Conservation (phyloP, 2,329 filamentous ascomycete species). For the Tympanopsis confertula region DNA sequence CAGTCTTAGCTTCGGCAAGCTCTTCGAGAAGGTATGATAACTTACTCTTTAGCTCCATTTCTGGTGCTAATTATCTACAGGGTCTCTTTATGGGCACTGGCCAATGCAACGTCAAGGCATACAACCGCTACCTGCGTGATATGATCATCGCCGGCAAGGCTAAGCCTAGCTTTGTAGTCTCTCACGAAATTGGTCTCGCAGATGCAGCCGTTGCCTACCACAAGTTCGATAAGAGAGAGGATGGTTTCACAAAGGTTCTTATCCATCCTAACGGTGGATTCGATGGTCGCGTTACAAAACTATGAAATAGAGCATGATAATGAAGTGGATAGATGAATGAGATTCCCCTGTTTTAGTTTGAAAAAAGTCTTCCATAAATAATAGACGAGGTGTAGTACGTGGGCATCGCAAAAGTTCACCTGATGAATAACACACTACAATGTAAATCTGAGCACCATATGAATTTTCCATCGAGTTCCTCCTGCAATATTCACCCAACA, state of each 20-base stretch:
- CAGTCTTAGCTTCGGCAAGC: constrained; percentile 51
- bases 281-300: too few relatives aligned
- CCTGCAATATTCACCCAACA: too few relatives aligned
- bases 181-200: constrained; percentile 51
- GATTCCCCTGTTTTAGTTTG: too few relatives aligned
- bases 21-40: constrained; percentile 50
- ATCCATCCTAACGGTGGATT: constrained; percentile 48
- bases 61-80: constrained; percentile 14
- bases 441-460: too few relatives aligned
- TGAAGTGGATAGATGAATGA: too few relatives aligned
- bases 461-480: too few relatives aligned
- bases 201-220: constrained; percentile 49
- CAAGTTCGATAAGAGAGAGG: constrained; percentile 54
- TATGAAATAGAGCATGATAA: too few relatives aligned
- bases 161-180: constrained; percentile 56
- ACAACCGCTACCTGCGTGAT: constrained; percentile 55
- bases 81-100: constrained; percentile 48
- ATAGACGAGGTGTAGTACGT: too few relatives aligned
- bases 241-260: constrained; percentile 58
- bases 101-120: constrained; percentile 58
- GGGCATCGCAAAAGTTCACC: too few relatives aligned
- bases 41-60: not conserved
- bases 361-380: too few relatives aligned
- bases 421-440: too few relatives aligned
- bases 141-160: constrained; percentile 53